Conservation (phyloP, 2,329 filamentous ascomycete species). For the Phaeoacremonium minimum region DNA sequence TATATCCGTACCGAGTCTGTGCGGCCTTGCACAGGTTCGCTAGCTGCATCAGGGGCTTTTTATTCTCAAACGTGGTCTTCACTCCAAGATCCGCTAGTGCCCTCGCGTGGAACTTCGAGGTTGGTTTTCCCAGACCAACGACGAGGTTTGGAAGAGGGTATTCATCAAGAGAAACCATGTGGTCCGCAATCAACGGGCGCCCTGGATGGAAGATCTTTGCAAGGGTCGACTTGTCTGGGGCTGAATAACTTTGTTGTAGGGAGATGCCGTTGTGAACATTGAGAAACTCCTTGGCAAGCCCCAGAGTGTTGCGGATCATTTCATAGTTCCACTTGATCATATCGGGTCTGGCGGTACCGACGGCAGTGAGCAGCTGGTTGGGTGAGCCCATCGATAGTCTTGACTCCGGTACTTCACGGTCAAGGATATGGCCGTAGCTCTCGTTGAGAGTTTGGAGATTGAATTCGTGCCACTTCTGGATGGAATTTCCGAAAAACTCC, state of each 20-base stretch:
- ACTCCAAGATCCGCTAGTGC: not conserved
- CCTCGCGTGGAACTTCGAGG: not conserved
- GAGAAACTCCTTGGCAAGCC: not conserved
- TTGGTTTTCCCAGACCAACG: not conserved
- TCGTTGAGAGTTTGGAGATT: no score
- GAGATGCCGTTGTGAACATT: not conserved
- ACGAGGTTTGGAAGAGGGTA: not conserved
- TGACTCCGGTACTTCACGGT: no score
- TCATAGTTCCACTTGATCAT: not conserved
- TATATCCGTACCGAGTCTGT: slow-evolving; percentile 8
- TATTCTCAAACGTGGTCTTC: not conserved
- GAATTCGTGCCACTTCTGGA: no score
- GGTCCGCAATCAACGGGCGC: not conserved
- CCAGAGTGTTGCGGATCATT: not conserved
- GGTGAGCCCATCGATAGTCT: no score
- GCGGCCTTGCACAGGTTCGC: slow-evolving; percentile 2
- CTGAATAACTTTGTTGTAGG: not conserved
- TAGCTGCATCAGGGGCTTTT: slow-evolving; percentile 6
- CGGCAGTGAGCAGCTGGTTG: no score
- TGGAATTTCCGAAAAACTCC: no score
- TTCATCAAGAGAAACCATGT: not conserved
- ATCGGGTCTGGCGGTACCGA: no score
- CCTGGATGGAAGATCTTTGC: not conserved
- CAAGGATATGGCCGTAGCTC: no score
- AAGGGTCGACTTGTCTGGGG: not conserved